A percentile compares a stretch with the other conserved stretches of the same genome.
These are phyloP conservation scores for Nicotiana attenuata DNA, from an alignment of 257 asterid species.

Conservation along the genomic window DNA sequence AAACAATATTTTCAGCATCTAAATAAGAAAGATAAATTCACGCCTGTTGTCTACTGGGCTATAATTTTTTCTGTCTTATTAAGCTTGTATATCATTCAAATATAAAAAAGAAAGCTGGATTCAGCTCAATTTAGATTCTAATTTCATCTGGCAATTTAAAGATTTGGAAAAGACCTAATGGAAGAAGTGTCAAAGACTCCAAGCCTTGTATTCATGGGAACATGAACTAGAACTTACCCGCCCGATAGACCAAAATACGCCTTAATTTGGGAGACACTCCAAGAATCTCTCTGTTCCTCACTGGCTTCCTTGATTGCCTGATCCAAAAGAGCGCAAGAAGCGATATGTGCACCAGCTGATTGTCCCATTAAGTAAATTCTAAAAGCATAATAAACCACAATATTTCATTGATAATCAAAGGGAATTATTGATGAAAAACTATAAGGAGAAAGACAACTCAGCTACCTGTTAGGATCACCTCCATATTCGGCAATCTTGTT, in stretches of 20 bases:
- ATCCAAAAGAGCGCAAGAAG: slow-evolving; percentile 83
- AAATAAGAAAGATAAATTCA: no score
- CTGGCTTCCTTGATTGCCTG: slow-evolving; percentile 87
- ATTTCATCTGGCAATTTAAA: background rate
- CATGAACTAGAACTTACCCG: slow-evolving; percentile 50
- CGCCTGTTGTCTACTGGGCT: no score
- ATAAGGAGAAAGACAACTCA: background rate
- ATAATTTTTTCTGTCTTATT: no score
- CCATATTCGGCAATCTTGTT: slow-evolving; percentile 89
- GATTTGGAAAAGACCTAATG: background rate
- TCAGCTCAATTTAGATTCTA: background rate
- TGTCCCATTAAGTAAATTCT: slow-evolving; percentile 96
- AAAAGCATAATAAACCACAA: slow-evolving; percentile 1
- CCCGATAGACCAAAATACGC: slow-evolving; percentile 97
- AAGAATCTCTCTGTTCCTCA: slow-evolving; percentile 52
- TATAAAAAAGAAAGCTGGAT: background rate
- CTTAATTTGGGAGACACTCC: slow-evolving; percentile 87
- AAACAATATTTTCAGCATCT: background rate
- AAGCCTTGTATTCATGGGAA: background rate
- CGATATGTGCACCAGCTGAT: slow-evolving; percentile 98
- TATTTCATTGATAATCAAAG: slow-evolving; percentile 7
- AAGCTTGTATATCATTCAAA: background rate
- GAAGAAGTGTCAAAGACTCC: background rate
- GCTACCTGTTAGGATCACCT: slow-evolving; percentile 93
- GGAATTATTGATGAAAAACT: background rate